Conservation (phyloP, 2,329 filamentous ascomycete species). For the Xylaria sp. region DNA sequence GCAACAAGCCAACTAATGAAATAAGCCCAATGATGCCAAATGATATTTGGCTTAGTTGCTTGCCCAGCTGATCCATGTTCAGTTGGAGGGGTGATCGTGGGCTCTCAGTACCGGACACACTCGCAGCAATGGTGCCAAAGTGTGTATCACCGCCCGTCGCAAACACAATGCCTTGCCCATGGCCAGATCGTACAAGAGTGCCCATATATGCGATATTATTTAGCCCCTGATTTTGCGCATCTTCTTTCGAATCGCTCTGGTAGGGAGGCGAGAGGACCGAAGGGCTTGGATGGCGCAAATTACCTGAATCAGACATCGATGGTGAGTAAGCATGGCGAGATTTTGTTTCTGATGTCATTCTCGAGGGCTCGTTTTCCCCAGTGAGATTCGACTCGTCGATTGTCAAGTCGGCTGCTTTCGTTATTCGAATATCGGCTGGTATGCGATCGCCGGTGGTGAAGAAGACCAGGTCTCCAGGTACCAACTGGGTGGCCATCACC, state of each 20-base stretch:
- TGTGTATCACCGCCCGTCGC: conserved; percentile 93
- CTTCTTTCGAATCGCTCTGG: conserved; percentile 68
- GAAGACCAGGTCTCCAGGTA: conserved; percentile 90
- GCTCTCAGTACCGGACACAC: conserved; percentile 93
- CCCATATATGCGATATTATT: conserved; percentile 99
- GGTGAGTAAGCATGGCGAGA: conserved; percentile 48
- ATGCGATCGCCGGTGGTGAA: conserved; percentile 97
- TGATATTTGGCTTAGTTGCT: conserved; percentile 95
- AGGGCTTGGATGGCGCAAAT: conserved; percentile 52
- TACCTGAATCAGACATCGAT: conserved; percentile 46
- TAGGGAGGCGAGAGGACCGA: conserved; percentile 65
- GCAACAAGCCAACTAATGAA: conserved; percentile 87
- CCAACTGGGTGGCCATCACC: conserved; percentile 86
- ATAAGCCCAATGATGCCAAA: conserved; percentile 95
- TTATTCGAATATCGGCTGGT: conserved; percentile 94
- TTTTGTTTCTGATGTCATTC: conserved; percentile 75
- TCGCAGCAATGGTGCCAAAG: conserved; percentile 95
- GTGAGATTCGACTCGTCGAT: conserved; percentile 98
- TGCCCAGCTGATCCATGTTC: conserved; percentile 97
- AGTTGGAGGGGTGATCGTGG: conserved; percentile 92
- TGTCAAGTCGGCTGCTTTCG: conserved; percentile 85
- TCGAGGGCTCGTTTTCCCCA: conserved; percentile 93
- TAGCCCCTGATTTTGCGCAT: conserved; percentile 76
- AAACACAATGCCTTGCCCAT: conserved; percentile 97
- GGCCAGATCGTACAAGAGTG: conserved; percentile 91